Conservation (phyloP, 139 green algal species). For the Chlamydomonas applanata region DNA sequence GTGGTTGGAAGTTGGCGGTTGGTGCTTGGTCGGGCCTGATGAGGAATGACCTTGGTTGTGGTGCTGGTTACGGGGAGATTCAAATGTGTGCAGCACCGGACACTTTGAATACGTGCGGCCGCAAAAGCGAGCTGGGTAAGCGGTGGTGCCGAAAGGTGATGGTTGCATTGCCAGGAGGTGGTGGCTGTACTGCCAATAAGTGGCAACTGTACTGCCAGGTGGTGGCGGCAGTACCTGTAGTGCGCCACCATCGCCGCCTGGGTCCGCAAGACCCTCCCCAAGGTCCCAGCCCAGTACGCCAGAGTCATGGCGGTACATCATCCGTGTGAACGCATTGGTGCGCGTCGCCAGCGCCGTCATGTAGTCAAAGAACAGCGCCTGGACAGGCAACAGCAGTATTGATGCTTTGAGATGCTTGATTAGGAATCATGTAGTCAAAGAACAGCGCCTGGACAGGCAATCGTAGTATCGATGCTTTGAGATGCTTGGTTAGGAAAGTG, state of each 20-base stretch:
- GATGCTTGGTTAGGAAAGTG: too few relatives aligned
- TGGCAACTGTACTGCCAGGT: neutral
- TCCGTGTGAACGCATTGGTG: constrained; percentile 47
- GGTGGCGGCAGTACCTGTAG: constrained; percentile 24
- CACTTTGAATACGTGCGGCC: too few relatives aligned
- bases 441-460: constrained; percentile 30
- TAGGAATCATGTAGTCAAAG: constrained; percentile 61
- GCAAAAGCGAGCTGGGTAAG: too few relatives aligned
- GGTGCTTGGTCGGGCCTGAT: too few relatives aligned
- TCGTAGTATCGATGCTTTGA: neutral
- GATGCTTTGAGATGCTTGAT: too few relatives aligned
- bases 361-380: constrained; percentile 56
- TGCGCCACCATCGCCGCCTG: neutral
- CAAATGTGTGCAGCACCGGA: too few relatives aligned
- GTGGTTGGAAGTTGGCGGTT: too few relatives aligned
- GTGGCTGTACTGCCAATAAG: neutral
- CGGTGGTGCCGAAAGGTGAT: too few relatives aligned
- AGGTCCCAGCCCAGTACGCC: constrained; percentile 63
- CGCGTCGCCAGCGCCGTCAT: constrained; percentile 43
- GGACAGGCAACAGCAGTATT: neutral
- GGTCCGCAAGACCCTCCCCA: constrained; percentile 14
- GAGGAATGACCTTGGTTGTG: too few relatives aligned
- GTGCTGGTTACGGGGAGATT: too few relatives aligned
- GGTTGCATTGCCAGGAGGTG: too few relatives aligned
- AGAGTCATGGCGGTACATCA: constrained; percentile 52